These are phyloP conservation scores for Globisporangium lucens DNA, from an alignment of 352 stramenopile genomes.

Conservation along the genomic window DNA sequence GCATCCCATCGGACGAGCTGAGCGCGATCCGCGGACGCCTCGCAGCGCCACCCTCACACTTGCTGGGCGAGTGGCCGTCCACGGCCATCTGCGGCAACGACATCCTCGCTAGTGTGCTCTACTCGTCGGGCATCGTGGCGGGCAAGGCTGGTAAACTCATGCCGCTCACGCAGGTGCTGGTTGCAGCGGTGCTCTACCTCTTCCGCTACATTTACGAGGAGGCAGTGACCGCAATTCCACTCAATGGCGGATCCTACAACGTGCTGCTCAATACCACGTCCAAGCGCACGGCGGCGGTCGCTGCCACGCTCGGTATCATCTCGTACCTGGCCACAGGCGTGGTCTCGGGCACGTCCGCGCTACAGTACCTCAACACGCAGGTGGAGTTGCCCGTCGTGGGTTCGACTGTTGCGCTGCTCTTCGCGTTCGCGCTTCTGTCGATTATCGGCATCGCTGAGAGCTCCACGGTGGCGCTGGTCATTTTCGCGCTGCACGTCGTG, in stretches of 20 bases:
- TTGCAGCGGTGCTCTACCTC: slow-evolving; percentile 66
- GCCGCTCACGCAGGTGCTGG: slow-evolving; percentile 77
- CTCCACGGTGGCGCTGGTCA: slow-evolving; percentile 72
- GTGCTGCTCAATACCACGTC: slow-evolving; percentile 90
- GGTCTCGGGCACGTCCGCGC: slow-evolving; percentile 56
- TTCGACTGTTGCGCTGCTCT: slow-evolving; percentile 57
- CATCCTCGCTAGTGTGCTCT: slow-evolving; percentile 87
- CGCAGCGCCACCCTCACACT: slow-evolving; percentile 19
- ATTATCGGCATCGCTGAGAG: slow-evolving; percentile 87
- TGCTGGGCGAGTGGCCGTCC: slow-evolving; percentile 77
- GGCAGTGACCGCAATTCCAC: slow-evolving; percentile 85
- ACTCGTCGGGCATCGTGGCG: slow-evolving; percentile 69
- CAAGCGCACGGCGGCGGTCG: slow-evolving; percentile 86
- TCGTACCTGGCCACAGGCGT: slow-evolving; percentile 90
- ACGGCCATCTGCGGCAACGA: slow-evolving; percentile 93
- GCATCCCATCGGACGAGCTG: slow-evolving; percentile 25
- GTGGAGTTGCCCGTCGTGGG: slow-evolving; percentile 37
- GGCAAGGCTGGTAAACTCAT: slow-evolving; percentile 81
- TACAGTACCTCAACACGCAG: slow-evolving; percentile 63
- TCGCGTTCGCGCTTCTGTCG: slow-evolving; percentile 81
- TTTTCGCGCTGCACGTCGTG: slow-evolving; percentile 82
- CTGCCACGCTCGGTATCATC: slow-evolving; percentile 88
- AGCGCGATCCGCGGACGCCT: slow-evolving; percentile 27
- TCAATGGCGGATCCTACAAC: slow-evolving; percentile 92
- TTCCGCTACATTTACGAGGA: slow-evolving; percentile 90